Percentiles rank a stretch among this genome's conserved stretches.
Evolutionary conservation across 805 yeast species (phyloP).

Genomic region (Phaffomyces antillensis): DNA sequence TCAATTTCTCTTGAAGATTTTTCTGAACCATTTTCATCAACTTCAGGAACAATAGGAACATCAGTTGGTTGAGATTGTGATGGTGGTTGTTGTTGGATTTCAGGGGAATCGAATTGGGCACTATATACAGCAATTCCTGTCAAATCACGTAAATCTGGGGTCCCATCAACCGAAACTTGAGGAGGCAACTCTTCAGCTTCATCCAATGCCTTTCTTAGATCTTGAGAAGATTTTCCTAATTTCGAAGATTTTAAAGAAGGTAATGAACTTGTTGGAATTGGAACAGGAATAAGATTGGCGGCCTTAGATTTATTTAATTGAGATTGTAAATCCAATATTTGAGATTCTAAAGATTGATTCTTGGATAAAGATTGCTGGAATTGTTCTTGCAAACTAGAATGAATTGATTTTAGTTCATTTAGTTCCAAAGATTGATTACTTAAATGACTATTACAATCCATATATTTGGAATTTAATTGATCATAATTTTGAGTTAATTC

Average conservation of each 20-base stretch:
- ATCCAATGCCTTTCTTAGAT: slow-evolving; percentile 1
- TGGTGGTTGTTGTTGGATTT: neutral
- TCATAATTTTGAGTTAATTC: slow-evolving; percentile 4
- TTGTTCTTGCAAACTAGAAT: neutral
- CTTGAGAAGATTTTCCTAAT: slow-evolving; percentile 5
- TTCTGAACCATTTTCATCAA: slow-evolving; percentile 1
- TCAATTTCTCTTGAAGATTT: slow-evolving; percentile 21
- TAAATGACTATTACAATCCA: neutral
- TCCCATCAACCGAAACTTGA: slow-evolving; percentile 15
- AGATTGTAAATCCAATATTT: neutral
- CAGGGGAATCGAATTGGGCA: slow-evolving; percentile 18
- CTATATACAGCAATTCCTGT: slow-evolving; percentile 18
- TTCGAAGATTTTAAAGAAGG: slow-evolving; percentile 1
- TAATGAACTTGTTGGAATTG: neutral
- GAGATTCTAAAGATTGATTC: slow-evolving; percentile 2
- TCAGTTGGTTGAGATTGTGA: neutral
- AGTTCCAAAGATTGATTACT: slow-evolving; percentile 1
- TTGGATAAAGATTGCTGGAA: neutral
- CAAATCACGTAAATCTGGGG: slow-evolving; percentile 24
- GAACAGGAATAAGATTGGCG: neutral
- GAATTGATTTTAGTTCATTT: too few species aligned
- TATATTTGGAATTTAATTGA: neutral
- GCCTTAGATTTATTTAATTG: neutral
- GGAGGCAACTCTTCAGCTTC: neutral
- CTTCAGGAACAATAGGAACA: slow-evolving; percentile 16